A percentile compares a stretch with the other conserved stretches of the same genome.
These are phyloP conservation scores for Ascochyta koolunga DNA, from an alignment of 2,329 filamentous ascomycete genomes.

Conservation along the genomic window DNA sequence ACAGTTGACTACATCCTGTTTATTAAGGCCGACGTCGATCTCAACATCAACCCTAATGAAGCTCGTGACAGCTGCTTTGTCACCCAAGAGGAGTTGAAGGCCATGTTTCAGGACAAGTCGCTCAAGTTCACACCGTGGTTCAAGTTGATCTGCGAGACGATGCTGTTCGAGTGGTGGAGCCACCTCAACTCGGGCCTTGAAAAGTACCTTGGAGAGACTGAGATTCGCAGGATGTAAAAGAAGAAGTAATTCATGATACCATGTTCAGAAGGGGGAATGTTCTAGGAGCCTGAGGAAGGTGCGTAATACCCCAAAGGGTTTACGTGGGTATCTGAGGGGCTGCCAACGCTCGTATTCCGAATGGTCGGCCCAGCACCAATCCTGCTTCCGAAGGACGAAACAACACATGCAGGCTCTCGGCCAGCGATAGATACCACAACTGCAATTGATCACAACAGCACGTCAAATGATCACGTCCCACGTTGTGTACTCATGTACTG, in stretches of 20 bases:
- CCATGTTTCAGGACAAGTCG: conserved; percentile 79
- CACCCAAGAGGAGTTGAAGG: conserved; percentile 78
- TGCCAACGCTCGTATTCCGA: conserved; percentile 11
- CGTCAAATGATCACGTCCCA: conserved; percentile 33
- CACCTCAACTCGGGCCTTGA: conserved; percentile 81
- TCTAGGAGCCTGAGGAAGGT: conserved; percentile 70
- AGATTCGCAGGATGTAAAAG: conserved; percentile 80
- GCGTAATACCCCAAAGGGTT: conserved; percentile 12
- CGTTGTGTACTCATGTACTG: conserved; percentile 30
- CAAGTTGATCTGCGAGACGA: conserved; percentile 96
- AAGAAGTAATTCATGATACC: conserved; percentile 10
- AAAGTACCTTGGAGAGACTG: conserved; percentile 82
- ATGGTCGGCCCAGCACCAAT: conserved; percentile 22
- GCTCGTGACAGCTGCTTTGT: conserved; percentile 86
- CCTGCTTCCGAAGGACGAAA: conserved; percentile 29
- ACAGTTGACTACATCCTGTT: conserved; percentile 98
- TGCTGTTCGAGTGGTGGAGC: conserved; percentile 98
- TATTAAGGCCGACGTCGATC: conserved; percentile 84
- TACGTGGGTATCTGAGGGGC: conserved; percentile 13
- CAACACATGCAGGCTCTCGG: conserved; percentile 29
- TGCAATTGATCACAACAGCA: conserved; percentile 27
- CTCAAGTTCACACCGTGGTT: conserved; percentile 98
- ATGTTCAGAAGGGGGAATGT: conserved; percentile 78
- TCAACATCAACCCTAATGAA: conserved; percentile 85
- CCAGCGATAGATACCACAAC: conserved; percentile 37